Percentiles rank a stretch among this genome's conserved stretches.
Evolutionary conservation across 306 rosid species (phyloP).

Genomic region (Sechiopsis laciniata): DNA sequence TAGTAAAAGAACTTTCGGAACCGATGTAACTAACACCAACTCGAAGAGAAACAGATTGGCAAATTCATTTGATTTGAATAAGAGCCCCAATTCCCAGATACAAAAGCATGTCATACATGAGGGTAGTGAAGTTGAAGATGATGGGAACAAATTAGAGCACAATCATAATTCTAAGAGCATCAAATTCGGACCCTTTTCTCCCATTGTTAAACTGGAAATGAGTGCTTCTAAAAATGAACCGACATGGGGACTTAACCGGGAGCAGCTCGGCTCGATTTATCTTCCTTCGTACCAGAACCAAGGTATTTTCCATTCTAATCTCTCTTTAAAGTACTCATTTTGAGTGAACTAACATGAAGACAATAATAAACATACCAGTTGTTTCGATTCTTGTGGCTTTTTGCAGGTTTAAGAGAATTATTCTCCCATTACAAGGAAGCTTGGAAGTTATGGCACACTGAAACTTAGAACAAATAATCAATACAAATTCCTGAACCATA

Average conservation of each 20-base stretch:
- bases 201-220: conserved; percentile 41
- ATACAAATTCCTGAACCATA: conserved; percentile 39
- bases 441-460: conserved; percentile 78
- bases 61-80: conserved; percentile 28
- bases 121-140: conserved; percentile 24
- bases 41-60: conserved; percentile 43
- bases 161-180: conserved; percentile 42
- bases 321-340: not conserved
- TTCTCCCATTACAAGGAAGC: conserved; percentile 88
- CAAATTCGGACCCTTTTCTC: conserved; percentile 89
- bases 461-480: conserved; percentile 52
- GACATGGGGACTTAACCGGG: conserved; percentile 55
- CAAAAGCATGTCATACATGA: conserved; percentile 30
- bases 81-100: conserved; percentile 23
- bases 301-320: conserved; percentile 45
- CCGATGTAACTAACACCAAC: conserved; percentile 59
- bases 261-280: conserved; percentile 47
- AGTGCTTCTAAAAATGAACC: conserved; percentile 34
- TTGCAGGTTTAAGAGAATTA: conserved; percentile 72
- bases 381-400: conserved; percentile 12
- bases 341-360: not conserved
- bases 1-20: conserved; percentile 70
- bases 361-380: not conserved
- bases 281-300: conserved; percentile 73
- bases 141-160: conserved; percentile 31